Conservation (phyloP, 2,329 filamentous ascomycete genomes). For the Metarhizium anisopliae region DNA sequence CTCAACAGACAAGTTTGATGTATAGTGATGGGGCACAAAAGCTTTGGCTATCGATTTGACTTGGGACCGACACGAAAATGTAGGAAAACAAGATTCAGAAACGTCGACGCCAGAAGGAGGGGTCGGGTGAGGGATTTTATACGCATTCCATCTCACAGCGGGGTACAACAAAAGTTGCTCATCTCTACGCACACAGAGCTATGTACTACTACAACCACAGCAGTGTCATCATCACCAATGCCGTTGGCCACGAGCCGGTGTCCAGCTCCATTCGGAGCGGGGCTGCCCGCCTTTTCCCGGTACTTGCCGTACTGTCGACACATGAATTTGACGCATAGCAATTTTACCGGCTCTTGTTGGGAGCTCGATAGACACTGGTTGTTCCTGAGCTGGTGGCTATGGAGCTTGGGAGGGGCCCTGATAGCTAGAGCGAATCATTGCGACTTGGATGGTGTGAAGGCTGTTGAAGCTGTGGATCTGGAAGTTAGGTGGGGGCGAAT, state of each 20-base stretch:
- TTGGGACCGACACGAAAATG: background rate
- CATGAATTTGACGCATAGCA: background rate
- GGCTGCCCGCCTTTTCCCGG: background rate
- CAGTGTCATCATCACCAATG: background rate
- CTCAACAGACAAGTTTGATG: background rate
- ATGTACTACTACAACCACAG: background rate
- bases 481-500: background rate
- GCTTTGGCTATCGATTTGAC: background rate
- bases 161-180: background rate
- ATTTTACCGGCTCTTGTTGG: too few species aligned
- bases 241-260: background rate
- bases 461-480: background rate
- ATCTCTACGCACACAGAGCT: background rate
- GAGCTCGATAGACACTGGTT: background rate
- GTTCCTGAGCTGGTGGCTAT: background rate
- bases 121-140: conserved; percentile 3
- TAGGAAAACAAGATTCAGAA: background rate
- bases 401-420: background rate
- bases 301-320: background rate
- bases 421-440: background rate
- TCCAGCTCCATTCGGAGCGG: too few species aligned
- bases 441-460: background rate
- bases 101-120: background rate
- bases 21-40: background rate
- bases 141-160: background rate